Evolutionary conservation across 805 yeast genomes (phyloP).

Genomic region (Grigorovia jiainica): DNA sequence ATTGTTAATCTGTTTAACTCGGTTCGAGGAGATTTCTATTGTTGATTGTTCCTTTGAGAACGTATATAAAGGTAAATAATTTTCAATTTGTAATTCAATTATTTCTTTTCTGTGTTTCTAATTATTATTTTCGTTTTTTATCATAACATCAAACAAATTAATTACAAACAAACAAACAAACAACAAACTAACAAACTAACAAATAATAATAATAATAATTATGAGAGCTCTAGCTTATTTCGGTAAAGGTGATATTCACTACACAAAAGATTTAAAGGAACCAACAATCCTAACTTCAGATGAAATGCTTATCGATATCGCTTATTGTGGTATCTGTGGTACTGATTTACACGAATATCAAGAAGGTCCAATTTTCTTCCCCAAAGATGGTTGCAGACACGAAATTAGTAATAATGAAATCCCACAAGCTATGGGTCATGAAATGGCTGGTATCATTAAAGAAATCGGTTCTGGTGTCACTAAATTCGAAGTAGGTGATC

Average conservation of each 20-base stretch:
- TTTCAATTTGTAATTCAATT: too few relatives aligned
- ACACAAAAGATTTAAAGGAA: slow-evolving; percentile 27
- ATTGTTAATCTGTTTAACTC: too few relatives aligned
- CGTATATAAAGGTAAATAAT: too few relatives aligned
- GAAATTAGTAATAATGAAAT: slow-evolving; percentile 30
- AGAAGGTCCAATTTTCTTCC: slow-evolving; percentile 53
- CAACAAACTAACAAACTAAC: background rate
- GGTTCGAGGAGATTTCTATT: too few relatives aligned
- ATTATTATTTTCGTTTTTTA: too few relatives aligned
- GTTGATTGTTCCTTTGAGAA: too few relatives aligned
- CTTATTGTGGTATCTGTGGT: slow-evolving; percentile 57
- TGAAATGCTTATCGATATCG: slow-evolving; percentile 37
- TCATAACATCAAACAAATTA: too few relatives aligned
- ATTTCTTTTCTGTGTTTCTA: too few relatives aligned
- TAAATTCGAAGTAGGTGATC: slow-evolving; percentile 40
- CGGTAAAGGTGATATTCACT: slow-evolving; percentile 38
- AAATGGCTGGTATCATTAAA: slow-evolving; percentile 38
- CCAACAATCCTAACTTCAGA: slow-evolving; percentile 31
- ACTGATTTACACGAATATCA: slow-evolving; percentile 49
- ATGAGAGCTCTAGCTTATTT: slow-evolving; percentile 45
- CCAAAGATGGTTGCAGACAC: slow-evolving; percentile 30
- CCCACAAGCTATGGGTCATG: slow-evolving; percentile 48
- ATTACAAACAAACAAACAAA: background rate
- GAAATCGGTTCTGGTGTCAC: slow-evolving; percentile 40
- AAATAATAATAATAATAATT: background rate